Evolutionary conservation across 2,329 filamentous ascomycete species (phyloP), one percentile per base, ranked within the genome.

Genomic region (Calonectria hongkongensis): DNA sequence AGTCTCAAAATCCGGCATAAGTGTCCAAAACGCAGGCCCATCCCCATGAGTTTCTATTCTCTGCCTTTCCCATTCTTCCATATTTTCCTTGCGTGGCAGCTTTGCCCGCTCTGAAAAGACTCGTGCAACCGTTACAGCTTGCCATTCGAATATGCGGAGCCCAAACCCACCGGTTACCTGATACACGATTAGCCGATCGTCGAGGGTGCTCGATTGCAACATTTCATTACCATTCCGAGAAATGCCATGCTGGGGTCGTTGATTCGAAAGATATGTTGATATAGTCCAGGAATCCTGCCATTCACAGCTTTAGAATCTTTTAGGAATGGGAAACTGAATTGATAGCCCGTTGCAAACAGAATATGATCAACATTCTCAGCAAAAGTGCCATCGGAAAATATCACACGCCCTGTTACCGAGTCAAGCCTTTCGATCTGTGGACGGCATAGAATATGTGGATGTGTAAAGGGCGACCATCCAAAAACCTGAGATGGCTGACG

Each of bases 1-100:
- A 0, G 79, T 79, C 27, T 82, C 79, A 43, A 85, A 86, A 67
- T 87, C 75, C 1, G 80, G 80, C 5, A 78, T 15, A 3, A 67
- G 39, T 2, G 65, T 39, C 65, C 50, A 67, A 15, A 67, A 67
- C 9, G 10, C 27, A 2, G 65, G 51, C 6, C 51, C 51, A 33
- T 67, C 51, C 1, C 33, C 54, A 2, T 15, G 6, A 8, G 25
- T 33, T 8, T 15, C 2, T 12, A 58, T 7, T 4, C 54, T 58
- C 13, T 58, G 9, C 4, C 27, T 13, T 10, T 58, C 54, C 54
- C 54, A 58, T 16, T 58, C 4, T 58, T 39, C n/a, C 54, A 58
- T 58, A 16, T 9, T 0, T 16, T 27, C 30, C 0, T 21, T 4
- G 2, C 7, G 7, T 1, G 54, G 54, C 5, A 58, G 33, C 3